These are phyloP conservation scores for Acanthamoeba lenticulata DNA, from an alignment of 208 protist species.

Conservation along the genomic window DNA sequence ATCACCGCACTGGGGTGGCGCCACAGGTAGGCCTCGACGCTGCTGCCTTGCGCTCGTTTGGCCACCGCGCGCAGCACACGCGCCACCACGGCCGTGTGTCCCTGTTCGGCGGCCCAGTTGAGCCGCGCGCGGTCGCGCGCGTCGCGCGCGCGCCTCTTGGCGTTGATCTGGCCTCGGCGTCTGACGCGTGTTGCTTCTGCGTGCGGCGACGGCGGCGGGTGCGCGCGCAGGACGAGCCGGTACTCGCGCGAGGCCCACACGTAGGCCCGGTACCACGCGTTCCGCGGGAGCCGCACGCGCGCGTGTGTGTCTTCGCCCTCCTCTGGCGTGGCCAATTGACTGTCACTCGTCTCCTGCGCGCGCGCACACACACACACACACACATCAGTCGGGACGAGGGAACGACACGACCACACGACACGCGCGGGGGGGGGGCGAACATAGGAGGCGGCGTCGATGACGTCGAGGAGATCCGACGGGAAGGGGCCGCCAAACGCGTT, in stretches of 20 bases:
- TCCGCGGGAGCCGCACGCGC: background rate
- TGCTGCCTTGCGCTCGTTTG: background rate
- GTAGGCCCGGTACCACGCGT: background rate
- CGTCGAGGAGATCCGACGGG: background rate
- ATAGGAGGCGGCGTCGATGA: background rate
- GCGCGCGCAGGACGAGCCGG: background rate
- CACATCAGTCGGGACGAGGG: background rate
- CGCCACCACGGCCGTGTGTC: background rate
- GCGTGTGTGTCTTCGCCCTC: background rate
- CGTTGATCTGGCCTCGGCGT: background rate
- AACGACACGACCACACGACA: background rate
- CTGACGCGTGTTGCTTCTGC: background rate
- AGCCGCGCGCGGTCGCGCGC: background rate
- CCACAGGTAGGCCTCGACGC: background rate
- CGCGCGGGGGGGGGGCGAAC: background rate
- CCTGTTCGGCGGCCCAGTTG: background rate
- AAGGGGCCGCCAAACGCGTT: background rate
- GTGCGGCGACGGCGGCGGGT: background rate
- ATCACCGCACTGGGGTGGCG: too few relatives aligned
- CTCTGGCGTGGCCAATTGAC: background rate
- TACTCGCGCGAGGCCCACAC: background rate
- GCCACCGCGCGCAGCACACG: background rate
- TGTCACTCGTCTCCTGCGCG: background rate
- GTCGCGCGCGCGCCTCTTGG: background rate
- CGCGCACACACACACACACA: too few relatives aligned